A percentile compares a stretch with the other conserved stretches of the same genome.
Conservation (phyloP, 495 filamentous ascomycete species). For the Sabuloglossum arenarium region DNA sequence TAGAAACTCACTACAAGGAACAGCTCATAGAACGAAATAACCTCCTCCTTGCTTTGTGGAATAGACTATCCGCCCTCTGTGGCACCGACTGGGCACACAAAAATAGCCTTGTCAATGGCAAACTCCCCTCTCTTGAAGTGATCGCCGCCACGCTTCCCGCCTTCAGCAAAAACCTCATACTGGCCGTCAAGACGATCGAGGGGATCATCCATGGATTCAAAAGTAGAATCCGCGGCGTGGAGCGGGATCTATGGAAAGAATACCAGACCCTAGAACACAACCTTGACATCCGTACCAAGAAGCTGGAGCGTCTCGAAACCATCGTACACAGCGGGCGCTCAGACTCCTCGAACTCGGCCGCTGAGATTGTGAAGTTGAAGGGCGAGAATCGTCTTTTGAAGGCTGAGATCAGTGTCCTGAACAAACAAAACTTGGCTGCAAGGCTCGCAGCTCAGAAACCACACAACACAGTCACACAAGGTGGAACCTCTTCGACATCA, state of each 20-base stretch:
- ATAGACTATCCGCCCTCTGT: constrained; percentile 64
- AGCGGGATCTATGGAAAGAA: constrained; percentile 73
- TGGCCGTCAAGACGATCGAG: constrained; percentile 78
- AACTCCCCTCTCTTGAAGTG: constrained; percentile 61
- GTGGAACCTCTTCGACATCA: constrained; percentile 8
- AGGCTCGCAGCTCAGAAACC: constrained; percentile 4
- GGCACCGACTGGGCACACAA: constrained; percentile 82
- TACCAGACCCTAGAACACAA: constrained; percentile 72
- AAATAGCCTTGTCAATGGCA: constrained; percentile 73
- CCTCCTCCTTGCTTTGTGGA: constrained; percentile 71
- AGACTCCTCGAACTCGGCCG: not conserved
- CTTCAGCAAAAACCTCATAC: constrained; percentile 73
- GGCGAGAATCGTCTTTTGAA: constrained; percentile 67
- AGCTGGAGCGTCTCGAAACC: constrained; percentile 70
- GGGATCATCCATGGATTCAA: constrained; percentile 63
- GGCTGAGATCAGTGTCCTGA: constrained; percentile 59
- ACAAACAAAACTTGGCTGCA: no score
- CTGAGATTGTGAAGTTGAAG: constrained; percentile 47
- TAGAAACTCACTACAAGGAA: constrained; percentile 65
- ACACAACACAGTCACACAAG: not conserved
- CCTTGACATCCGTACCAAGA: constrained; percentile 57
- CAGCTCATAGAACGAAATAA: constrained; percentile 79
- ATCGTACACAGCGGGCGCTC: constrained; percentile 24
- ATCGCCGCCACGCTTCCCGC: constrained; percentile 53
- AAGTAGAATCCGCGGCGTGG: constrained; percentile 55